These are phyloP conservation scores for Penicillium sp. DNA, from an alignment of 2,329 filamentous ascomycete genomes.

Conservation along the genomic window DNA sequence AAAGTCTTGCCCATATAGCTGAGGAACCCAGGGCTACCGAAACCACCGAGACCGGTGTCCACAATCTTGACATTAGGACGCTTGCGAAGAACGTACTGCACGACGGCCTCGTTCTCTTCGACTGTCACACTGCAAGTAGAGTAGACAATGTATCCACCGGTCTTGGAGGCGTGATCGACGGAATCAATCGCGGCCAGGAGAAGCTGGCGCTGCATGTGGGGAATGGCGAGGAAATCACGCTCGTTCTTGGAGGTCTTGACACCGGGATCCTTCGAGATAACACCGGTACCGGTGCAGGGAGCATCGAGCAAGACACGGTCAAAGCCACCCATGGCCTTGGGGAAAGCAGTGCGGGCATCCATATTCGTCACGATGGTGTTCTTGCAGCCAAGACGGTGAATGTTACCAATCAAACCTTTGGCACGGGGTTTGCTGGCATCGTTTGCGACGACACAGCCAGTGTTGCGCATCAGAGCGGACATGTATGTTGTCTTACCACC, in stretches of 20 bases:
- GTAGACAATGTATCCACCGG: conserved; percentile 90
- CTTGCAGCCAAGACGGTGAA: conserved; percentile 84
- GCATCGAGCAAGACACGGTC: conserved; percentile 90
- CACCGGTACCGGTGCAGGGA: conserved; percentile 90
- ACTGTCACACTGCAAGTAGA: conserved; percentile 92
- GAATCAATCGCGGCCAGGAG: conserved; percentile 89
- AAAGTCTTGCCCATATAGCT: conserved; percentile 87
- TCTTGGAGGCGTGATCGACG: conserved; percentile 81
- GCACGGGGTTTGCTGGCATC: conserved; percentile 87
- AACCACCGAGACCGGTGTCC: conserved; percentile 70
- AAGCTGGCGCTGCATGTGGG: conserved; percentile 90
- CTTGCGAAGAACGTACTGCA: conserved; percentile 84
- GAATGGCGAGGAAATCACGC: conserved; percentile 83
- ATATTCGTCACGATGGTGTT: conserved; percentile 95
- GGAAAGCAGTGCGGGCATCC: conserved; percentile 78
- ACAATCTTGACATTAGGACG: conserved; percentile 90
- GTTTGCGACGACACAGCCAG: conserved; percentile 89
- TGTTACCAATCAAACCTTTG: conserved; percentile 96
- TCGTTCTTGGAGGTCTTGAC: conserved; percentile 99
- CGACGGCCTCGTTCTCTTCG: conserved; percentile 87
- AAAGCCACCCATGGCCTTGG: conserved; percentile 87
- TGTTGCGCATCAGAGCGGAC: conserved; percentile 96
- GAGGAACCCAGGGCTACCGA: conserved; percentile 87
- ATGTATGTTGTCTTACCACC: conserved; percentile 95
- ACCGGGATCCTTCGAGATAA: conserved; percentile 91